Conservation (phyloP, 192 early-diverging fungal species). For the Spizellomyces punctatus region DNA sequence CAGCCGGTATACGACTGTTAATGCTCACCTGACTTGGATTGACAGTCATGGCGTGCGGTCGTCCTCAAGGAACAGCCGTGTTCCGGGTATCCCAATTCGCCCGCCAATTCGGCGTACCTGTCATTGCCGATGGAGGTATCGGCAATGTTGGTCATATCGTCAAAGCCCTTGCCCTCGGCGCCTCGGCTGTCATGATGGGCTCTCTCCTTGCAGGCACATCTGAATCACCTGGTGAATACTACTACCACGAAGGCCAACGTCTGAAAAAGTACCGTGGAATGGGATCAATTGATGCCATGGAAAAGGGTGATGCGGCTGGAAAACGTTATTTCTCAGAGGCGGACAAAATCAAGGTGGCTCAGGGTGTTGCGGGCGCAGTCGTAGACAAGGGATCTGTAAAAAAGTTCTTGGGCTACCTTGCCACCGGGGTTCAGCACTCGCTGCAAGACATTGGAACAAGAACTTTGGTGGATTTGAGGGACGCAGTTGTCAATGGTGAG, state of each 20-base stretch:
- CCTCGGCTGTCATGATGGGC: slow-evolving; percentile 99
- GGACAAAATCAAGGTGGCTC: slow-evolving; percentile 98
- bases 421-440: slow-evolving; percentile 93
- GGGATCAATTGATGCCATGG: slow-evolving; percentile 98
- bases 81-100: slow-evolving; percentile 95
- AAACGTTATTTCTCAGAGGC: slow-evolving; percentile 95
- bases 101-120: slow-evolving; percentile 89
- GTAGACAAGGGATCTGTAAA: slow-evolving; percentile 95
- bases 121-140: slow-evolving; percentile 97
- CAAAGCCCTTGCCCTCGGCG: slow-evolving; percentile 93
- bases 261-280: slow-evolving; percentile 99
- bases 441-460: slow-evolving; percentile 95
- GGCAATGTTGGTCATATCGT: slow-evolving; percentile 96
- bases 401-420: slow-evolving; percentile 90
- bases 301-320: slow-evolving; percentile 68
- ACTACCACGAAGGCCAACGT: slow-evolving; percentile 95
- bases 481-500: slow-evolving; percentile 65
- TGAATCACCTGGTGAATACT: slow-evolving; percentile 98
- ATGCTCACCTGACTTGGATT: slow-evolving; percentile 10
- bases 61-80: slow-evolving; percentile 96
- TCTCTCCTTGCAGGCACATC: slow-evolving; percentile 91
- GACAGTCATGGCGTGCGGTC: slow-evolving; percentile 89
- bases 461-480: slow-evolving; percentile 68
- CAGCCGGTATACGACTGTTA: neutral
- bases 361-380: slow-evolving; percentile 97